phyloP scores from a whole-genome alignment of 1,284 basidiomycete genomes.

The Apiotrichum domesticum region DNA sequence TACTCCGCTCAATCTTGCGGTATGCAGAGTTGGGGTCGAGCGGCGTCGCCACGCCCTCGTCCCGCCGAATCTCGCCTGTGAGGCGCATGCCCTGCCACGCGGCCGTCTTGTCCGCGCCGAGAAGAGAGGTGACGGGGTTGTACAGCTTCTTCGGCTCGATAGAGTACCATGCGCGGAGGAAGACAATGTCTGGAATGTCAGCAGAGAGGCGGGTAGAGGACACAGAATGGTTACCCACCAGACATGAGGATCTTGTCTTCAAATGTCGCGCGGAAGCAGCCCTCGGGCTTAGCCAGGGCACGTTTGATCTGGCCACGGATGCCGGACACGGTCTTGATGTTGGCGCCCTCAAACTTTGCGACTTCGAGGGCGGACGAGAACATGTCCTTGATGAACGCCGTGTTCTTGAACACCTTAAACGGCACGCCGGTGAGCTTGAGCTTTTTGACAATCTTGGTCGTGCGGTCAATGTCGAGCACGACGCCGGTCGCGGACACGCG shows the following conservation, averaged over 20 bases:
- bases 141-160: conserved; percentile 93
- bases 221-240: conserved; percentile 54
- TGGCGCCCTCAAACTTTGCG: conserved; percentile 97
- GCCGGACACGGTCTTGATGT: conserved; percentile 89
- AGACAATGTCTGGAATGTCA: conserved; percentile 70
- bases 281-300: conserved; percentile 86
- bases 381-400: conserved; percentile 98
- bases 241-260: conserved; percentile 97
- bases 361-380: conserved; percentile 88
- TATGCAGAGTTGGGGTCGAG: conserved; percentile 79
- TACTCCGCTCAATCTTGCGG: conserved; percentile 67
- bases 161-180: conserved; percentile 94
- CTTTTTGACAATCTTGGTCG: conserved; percentile 96
- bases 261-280: conserved; percentile 91
- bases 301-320: conserved; percentile 98
- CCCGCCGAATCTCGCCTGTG: conserved; percentile 83
- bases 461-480: conserved; percentile 85
- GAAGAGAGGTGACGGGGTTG: conserved; percentile 88
- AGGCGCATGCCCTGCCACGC: conserved; percentile 90
- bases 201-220: neutral
- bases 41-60: conserved; percentile 78
- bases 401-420: conserved; percentile 98
- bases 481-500: conserved; percentile 90
- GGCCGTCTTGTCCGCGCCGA: conserved; percentile 65
- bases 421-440: conserved; percentile 92